A percentile compares a stretch with the other conserved stretches of the same genome.
Conservation (phyloP, 2,329 filamentous ascomycete species). For the Aspergillus alliaceus region DNA sequence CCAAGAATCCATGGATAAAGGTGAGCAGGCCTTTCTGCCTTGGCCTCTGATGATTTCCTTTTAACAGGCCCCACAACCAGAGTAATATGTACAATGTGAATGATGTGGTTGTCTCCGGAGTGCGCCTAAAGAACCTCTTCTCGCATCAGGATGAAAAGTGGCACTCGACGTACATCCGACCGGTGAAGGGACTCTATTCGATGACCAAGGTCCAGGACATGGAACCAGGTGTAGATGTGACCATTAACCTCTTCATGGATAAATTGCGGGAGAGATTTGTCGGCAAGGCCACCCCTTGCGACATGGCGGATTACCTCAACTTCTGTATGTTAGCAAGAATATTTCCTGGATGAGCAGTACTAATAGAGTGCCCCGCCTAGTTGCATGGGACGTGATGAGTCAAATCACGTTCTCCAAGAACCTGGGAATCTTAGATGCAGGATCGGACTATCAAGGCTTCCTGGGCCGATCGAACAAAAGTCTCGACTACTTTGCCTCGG, state of each 20-base stretch:
- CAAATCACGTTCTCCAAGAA: background rate
- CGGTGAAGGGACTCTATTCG: conserved; percentile 23
- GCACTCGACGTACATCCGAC: conserved; percentile 25
- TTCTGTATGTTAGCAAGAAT: background rate
- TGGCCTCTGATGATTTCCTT: too few species aligned
- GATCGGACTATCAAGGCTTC: background rate
- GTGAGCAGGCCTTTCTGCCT: too few species aligned
- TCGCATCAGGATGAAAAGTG: conserved; percentile 27
- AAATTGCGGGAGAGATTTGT: conserved; percentile 24
- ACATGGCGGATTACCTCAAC: background rate
- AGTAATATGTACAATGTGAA: conserved; percentile 30
- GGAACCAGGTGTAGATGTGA: conserved; percentile 28
- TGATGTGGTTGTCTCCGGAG: conserved; percentile 25
- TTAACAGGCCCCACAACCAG: too few species aligned
- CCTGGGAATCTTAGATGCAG: background rate
- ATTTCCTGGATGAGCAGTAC: too few species aligned
- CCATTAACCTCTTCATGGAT: conserved; percentile 24
- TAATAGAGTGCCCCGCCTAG: background rate
- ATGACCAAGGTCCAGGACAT: conserved; percentile 30
- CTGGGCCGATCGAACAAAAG: conserved; percentile 27
- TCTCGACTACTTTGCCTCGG: conserved; percentile 24
- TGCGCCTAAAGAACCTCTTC: conserved; percentile 28
- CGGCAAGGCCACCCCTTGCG: conserved; percentile 13
- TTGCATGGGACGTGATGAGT: background rate
- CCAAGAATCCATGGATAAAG: conserved; percentile 60